Conservation (phyloP, 345 rosid species). For the Adansonia digitata region DNA sequence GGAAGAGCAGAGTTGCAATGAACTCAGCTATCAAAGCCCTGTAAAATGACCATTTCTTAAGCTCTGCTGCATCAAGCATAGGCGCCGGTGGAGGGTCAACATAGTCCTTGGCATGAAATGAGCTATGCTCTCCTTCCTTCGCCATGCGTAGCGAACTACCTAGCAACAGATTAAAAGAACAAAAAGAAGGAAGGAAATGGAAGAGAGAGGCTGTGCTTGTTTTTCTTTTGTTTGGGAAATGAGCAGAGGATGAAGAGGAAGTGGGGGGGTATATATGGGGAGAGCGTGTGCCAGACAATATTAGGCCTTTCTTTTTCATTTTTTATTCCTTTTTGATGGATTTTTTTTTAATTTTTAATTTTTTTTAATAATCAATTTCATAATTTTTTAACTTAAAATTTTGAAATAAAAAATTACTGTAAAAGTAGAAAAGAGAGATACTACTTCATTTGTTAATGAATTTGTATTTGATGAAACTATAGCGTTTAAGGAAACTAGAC, state of each 20-base stretch:
- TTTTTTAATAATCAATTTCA: too few species aligned
- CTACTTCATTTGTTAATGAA: too few species aligned
- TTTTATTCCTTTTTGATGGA: background rate
- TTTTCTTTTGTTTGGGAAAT: background rate
- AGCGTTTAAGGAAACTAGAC: too few species aligned
- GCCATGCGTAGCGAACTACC: slow-evolving; percentile 19
- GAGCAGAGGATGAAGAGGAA: background rate
- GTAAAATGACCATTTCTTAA: slow-evolving; percentile 72
- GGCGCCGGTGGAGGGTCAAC: slow-evolving; percentile 75
- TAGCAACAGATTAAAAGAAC: background rate
- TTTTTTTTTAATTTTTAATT: background rate
- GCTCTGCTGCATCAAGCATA: slow-evolving; percentile 49
- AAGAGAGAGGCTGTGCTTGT: background rate
- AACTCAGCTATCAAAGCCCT: slow-evolving; percentile 84
- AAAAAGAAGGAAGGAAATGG: background rate
- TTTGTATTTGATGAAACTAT: too few species aligned
- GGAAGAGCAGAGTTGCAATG: slow-evolving; percentile 76
- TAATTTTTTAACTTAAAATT: too few species aligned
- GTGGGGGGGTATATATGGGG: background rate
- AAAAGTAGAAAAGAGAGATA: too few species aligned
- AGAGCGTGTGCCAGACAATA: background rate
- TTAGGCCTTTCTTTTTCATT: background rate
- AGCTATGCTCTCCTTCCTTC: slow-evolving; percentile 45
- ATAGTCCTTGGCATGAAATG: slow-evolving; percentile 62
- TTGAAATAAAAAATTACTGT: too few species aligned